Evolutionary conservation across 805 yeast genomes (phyloP).

Genomic region (Schwanniomyces polymorphus): DNA sequence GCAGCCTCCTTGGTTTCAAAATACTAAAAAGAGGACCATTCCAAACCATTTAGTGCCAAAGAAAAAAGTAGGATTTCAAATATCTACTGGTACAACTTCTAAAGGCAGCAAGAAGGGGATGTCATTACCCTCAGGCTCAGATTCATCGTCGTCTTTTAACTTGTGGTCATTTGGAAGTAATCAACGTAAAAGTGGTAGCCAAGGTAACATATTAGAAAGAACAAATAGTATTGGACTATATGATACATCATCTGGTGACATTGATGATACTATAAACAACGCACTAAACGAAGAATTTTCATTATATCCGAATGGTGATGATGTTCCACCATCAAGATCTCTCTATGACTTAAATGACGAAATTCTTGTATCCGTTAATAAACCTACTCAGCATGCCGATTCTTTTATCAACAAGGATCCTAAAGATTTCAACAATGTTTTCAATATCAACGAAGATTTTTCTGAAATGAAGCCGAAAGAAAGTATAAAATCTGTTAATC

Average conservation of each 20-base stretch:
- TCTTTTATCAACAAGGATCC: constrained; percentile 50
- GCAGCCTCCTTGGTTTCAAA: constrained; percentile 38
- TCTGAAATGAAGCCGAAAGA: constrained; percentile 9
- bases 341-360: constrained; percentile 50
- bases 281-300: constrained; percentile 28
- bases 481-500: constrained; percentile 13
- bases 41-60: constrained; percentile 44
- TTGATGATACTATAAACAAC: constrained; percentile 31
- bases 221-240: constrained; percentile 17
- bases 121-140: constrained; percentile 5
- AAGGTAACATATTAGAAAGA: constrained; percentile 13
- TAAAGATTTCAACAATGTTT: constrained; percentile 43
- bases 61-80: constrained; percentile 40
- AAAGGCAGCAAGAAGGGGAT: constrained; percentile 6
- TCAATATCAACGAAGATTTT: constrained; percentile 22
- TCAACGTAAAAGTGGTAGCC: constrained; percentile 18
- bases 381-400: constrained; percentile 34
- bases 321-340: constrained; percentile 51
- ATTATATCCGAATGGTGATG: constrained; percentile 32
- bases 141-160: constrained; percentile 25
- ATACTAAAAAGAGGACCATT: constrained; percentile 33
- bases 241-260: constrained; percentile 20
- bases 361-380: constrained; percentile 34
- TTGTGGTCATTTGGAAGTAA: constrained; percentile 35
- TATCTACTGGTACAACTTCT: constrained; percentile 21